Evolutionary conservation across 2,329 filamentous ascomycete species (phyloP).

Genomic region (Pyricularia grisea): DNA sequence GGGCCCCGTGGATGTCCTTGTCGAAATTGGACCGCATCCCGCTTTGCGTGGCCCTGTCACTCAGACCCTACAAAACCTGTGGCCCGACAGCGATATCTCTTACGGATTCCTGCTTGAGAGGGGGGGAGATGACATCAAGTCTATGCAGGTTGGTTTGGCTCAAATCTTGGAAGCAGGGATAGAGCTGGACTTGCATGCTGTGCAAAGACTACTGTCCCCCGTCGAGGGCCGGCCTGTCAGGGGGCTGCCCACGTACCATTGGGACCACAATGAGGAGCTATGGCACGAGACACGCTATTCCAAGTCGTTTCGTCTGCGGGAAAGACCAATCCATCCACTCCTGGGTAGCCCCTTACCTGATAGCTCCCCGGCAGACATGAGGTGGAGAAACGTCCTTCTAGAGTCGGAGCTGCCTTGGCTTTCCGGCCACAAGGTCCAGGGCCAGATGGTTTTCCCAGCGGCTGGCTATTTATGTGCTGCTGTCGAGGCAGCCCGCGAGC

Average conservation of each 20-base stretch:
- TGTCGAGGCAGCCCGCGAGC: not conserved
- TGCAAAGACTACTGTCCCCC: too few relatives aligned
- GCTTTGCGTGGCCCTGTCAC: slow-evolving; percentile 17
- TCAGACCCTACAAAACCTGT: not conserved
- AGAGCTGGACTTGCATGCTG: too few relatives aligned
- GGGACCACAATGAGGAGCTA: slow-evolving; percentile 28
- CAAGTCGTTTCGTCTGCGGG: slow-evolving; percentile 9
- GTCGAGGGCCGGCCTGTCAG: slow-evolving; percentile 11
- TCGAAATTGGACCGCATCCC: slow-evolving; percentile 22
- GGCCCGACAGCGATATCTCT: not conserved
- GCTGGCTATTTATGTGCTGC: not conserved
- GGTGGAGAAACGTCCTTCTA: slow-evolving; percentile 16
- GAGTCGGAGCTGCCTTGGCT: slow-evolving; percentile 26
- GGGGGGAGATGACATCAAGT: not conserved
- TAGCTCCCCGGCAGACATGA: slow-evolving; percentile 14
- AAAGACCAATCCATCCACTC: slow-evolving; percentile 15
- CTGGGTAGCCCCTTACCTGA: slow-evolving; percentile 6
- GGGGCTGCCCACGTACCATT: slow-evolving; percentile 29
- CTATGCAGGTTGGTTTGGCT: slow-evolving; percentile 22
- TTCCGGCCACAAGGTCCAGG: slow-evolving; percentile 23
- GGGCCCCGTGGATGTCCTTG: slow-evolving; percentile 14
- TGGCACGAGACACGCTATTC: slow-evolving; percentile 9
- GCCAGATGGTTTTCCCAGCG: slow-evolving; percentile 26
- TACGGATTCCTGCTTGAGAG: not conserved
- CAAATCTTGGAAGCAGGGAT: slow-evolving; percentile 16